Conservation (phyloP, 2,329 filamentous ascomycete genomes). For the Venturia effusa region DNA sequence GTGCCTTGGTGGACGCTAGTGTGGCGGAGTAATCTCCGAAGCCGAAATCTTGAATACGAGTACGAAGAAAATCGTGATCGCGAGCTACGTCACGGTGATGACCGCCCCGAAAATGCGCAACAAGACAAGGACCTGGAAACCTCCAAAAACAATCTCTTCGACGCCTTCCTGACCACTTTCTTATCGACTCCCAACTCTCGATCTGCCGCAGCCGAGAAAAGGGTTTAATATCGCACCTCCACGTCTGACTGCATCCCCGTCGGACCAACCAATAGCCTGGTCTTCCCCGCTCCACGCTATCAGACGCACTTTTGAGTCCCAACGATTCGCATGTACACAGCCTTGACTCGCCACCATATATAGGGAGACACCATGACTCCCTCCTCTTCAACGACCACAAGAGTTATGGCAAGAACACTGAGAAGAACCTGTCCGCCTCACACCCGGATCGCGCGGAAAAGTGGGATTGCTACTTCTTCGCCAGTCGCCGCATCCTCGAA, state of each 20-base stretch:
- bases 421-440: conserved; percentile 3
- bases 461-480: neutral
- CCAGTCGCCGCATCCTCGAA: neutral
- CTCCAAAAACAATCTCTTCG: neutral
- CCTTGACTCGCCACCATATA: neutral
- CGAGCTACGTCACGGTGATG: neutral
- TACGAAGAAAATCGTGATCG: too few species aligned
- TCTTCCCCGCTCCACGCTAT: neutral
- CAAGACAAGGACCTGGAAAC: neutral
- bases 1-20: too few species aligned
- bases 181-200: neutral
- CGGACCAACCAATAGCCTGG: neutral
- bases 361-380: neutral
- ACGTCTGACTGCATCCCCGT: neutral
- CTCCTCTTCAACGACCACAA: neutral
- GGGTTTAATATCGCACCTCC: neutral
- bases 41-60: neutral
- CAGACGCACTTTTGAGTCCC: neutral
- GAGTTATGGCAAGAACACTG: neutral
- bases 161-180: neutral
- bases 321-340: neutral
- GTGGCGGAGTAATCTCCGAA: neutral
- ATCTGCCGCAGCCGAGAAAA: neutral
- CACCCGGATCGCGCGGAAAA: neutral
- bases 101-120: neutral